Base-by-base conservation (phyloP, 148 eudicot species). In the Pharnaceum exiguum region DNA sequence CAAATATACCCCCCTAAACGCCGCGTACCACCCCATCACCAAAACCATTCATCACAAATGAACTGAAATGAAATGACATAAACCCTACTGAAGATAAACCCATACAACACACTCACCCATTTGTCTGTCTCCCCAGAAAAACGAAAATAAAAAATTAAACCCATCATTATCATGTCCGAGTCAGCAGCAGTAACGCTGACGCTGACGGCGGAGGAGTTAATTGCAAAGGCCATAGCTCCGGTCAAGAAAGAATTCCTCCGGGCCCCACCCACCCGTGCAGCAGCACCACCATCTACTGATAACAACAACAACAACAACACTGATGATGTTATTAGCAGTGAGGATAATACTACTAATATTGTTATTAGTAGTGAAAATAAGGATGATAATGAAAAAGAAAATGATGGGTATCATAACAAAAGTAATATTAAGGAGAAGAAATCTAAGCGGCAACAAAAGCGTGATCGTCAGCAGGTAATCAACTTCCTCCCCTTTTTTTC, bases 181-280 rank as follows among this genome's bases (percentile, higher is more conserved):
- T 62, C 66, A 27, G 0, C 0, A 2, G 28, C 25, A 28, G 49
- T 38, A 25, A 7, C 43, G 25, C 10, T 27, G 58, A 15, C 23
- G 32, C 37, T 36, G 42, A 27, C 72, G 38, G 40, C 86, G 63
- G 88, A 75, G 59, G 96, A 88, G 65, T 52, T 89, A 63, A 70
- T 86, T 56, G 95, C 91, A 11, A 86, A 82, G 74, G 60, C 79
- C 44, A 84, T 89, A 50, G 96, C 89, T 71, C 99, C 96, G 29
- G 89, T 94, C 53, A 94, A 86, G 66, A 71, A 62, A 46, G 95
- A 83, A 18, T 94, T 62, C 42, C 82, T 86, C 37, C 71, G 83
- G 16, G 82, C 91, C 16, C 82, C 87, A 21, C 89, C 87, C 1
- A n/a, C n/a, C n/a, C n/a, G 4, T 18, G 4, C 38, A 38, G 37